Evolutionary conservation across 257 asterid genomes (phyloP).

Genomic region (Gentiana straminea): DNA sequence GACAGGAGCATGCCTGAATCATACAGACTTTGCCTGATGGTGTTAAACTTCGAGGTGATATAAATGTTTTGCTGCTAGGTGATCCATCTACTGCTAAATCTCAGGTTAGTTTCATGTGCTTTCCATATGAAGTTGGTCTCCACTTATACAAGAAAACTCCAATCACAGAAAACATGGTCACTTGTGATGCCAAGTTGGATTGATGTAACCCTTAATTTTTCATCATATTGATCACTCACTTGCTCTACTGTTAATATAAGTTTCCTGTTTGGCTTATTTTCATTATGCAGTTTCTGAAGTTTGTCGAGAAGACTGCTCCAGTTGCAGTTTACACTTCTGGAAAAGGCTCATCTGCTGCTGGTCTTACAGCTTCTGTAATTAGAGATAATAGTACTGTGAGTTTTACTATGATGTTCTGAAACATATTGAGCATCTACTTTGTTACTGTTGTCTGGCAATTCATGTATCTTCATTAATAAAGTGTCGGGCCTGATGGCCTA

Average conservation of each 20-base stretch:
- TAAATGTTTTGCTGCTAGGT: constrained; percentile 90
- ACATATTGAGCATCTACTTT: constrained; percentile 2
- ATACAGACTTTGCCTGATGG: constrained; percentile 87
- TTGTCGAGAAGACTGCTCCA: constrained; percentile 99
- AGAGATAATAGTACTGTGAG: constrained; percentile 95
- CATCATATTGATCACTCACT: not conserved
- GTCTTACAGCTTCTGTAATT: constrained; percentile 96
- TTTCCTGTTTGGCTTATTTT: constrained; percentile 7
- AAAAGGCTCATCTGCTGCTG: constrained; percentile 99
- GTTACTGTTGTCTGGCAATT: constrained; percentile 2
- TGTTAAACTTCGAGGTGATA: constrained; percentile 95
- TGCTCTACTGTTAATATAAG: not conserved
- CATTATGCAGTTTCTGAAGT: constrained; percentile 73
- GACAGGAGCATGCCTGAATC: constrained; percentile 9
- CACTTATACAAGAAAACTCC: not conserved
- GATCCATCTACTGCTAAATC: constrained; percentile 99
- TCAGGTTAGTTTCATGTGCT: constrained; percentile 45
- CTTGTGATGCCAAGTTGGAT: too few species aligned
- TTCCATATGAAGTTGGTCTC: not conserved
- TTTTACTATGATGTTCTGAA: constrained; percentile 6
- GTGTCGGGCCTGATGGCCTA: not conserved
- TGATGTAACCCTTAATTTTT: too few species aligned
- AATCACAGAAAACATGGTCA: too few species aligned
- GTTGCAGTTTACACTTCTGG: constrained; percentile 95
- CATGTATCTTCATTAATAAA: not conserved